A percentile compares a stretch with the other conserved stretches of the same genome.
Evolutionary conservation across 805 yeast genomes (phyloP).

Genomic region (Metschnikowia baotianmanensis): DNA sequence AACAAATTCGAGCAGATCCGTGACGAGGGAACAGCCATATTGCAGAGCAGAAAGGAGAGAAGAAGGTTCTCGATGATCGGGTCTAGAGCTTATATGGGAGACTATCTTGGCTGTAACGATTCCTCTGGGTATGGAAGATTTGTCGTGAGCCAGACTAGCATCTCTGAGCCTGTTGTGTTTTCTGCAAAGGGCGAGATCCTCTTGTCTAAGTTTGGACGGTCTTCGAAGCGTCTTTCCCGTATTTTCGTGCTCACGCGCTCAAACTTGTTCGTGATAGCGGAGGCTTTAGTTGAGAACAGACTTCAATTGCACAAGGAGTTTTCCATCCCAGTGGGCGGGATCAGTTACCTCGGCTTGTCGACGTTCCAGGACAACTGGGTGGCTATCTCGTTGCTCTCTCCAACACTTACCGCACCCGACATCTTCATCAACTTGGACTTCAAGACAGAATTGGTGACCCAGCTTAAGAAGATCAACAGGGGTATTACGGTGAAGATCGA

Average conservation of each 20-base stretch:
- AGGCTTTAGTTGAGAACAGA: constrained; percentile 60
- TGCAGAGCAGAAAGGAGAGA: constrained; percentile 81
- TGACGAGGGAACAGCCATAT: constrained; percentile 72
- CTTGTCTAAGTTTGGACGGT: constrained; percentile 86
- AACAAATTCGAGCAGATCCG: constrained; percentile 80
- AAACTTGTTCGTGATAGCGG: constrained; percentile 68
- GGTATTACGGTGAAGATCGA: constrained; percentile 64
- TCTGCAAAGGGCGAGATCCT: constrained; percentile 80
- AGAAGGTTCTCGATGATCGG: constrained; percentile 86
- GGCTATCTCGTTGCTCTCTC: constrained; percentile 54
- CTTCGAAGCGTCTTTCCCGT: constrained; percentile 75
- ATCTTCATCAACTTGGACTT: constrained; percentile 74
- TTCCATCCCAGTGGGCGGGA: constrained; percentile 55
- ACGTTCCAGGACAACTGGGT: constrained; percentile 90
- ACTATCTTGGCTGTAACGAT: constrained; percentile 83
- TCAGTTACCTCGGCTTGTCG: constrained; percentile 66
- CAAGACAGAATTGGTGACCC: constrained; percentile 86
- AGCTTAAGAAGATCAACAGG: constrained; percentile 59
- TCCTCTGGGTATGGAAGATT: constrained; percentile 69
- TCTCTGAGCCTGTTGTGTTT: constrained; percentile 68
- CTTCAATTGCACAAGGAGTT: constrained; percentile 60
- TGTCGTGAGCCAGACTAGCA: constrained; percentile 64
- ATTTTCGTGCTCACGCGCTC: constrained; percentile 66
- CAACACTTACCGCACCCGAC: constrained; percentile 64
- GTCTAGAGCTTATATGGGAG: constrained; percentile 89